A percentile compares a stretch with the other conserved stretches of the same genome.
These are phyloP conservation scores for Tolypocladium pustulatum DNA, from an alignment of 2,329 filamentous ascomycete genomes.

Conservation along the genomic window DNA sequence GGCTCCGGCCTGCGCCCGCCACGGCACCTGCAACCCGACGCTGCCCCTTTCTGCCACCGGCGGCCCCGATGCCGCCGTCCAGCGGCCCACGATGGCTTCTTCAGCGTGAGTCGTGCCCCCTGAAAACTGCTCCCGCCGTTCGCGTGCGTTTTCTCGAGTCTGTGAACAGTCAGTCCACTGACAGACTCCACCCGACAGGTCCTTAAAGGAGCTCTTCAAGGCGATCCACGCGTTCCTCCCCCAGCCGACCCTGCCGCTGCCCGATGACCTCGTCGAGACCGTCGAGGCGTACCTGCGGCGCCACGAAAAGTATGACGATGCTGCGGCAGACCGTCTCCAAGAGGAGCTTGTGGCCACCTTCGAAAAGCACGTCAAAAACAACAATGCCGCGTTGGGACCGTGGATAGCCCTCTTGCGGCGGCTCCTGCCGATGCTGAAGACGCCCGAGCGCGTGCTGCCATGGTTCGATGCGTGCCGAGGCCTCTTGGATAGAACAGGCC, in stretches of 20 bases:
- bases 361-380: conserved; percentile 49
- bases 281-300: conserved; percentile 60
- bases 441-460: conserved; percentile 50
- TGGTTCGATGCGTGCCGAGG: conserved; percentile 55
- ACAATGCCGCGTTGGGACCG: conserved; percentile 46
- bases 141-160: too few relatives aligned
- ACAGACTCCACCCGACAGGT: conserved; percentile 25
- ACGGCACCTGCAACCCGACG: neutral
- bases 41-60: neutral
- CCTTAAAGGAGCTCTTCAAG: conserved; percentile 51
- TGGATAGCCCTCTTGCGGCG: conserved; percentile 59
- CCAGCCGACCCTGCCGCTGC: conserved; percentile 49
- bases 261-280: conserved; percentile 50
- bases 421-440: conserved; percentile 53
- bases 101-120: conserved; percentile 13
- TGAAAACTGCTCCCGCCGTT: neutral
- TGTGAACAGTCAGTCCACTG: conserved; percentile 6
- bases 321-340: conserved; percentile 58
- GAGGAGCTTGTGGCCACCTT: conserved; percentile 62
- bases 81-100: conserved; percentile 12
- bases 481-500: conserved; percentile 36
- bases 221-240: conserved; percentile 39
- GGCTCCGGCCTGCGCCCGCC: neutral
- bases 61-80: conserved; percentile 2
- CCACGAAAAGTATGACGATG: conserved; percentile 57